A percentile compares a stretch with the other conserved stretches of the same genome.
Conservation (phyloP, 2,329 filamentous ascomycete species). For the Apiospora malaysiana region DNA sequence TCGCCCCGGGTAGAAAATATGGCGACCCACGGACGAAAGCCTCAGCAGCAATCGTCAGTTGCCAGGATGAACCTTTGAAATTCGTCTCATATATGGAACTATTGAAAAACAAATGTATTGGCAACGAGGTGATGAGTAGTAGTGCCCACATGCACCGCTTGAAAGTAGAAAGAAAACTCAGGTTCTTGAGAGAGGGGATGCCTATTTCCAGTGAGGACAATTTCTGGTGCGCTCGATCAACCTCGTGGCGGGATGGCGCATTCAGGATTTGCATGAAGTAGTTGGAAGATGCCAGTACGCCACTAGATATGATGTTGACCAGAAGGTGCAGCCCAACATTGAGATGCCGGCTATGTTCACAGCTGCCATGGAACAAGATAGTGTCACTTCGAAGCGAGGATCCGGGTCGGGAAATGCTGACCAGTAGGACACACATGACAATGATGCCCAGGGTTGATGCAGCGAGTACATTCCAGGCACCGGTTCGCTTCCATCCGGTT, state of each 20-base stretch:
- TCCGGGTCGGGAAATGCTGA: neutral
- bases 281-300: neutral
- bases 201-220: slow-evolving; percentile 49
- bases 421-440: neutral
- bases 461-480: neutral
- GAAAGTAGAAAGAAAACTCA: slow-evolving; percentile 25
- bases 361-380: neutral
- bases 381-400: neutral
- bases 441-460: neutral
- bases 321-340: neutral
- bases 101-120: slow-evolving; percentile 20
- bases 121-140: neutral
- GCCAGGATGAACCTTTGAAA: neutral
- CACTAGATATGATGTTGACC: neutral
- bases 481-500: neutral
- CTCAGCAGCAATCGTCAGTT: slow-evolving; percentile 15
- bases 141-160: neutral
- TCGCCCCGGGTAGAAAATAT: slow-evolving; percentile 6
- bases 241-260: slow-evolving; percentile 23
- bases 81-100: neutral
- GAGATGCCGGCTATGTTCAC: neutral
- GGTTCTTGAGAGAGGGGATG: slow-evolving; percentile 44
- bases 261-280: slow-evolving; percentile 16
- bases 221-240: slow-evolving; percentile 47
- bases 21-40: neutral